Evolutionary conservation across 2,329 filamentous ascomycete genomes (phyloP).

Genomic region (Lecanoromycetidae sp.): DNA sequence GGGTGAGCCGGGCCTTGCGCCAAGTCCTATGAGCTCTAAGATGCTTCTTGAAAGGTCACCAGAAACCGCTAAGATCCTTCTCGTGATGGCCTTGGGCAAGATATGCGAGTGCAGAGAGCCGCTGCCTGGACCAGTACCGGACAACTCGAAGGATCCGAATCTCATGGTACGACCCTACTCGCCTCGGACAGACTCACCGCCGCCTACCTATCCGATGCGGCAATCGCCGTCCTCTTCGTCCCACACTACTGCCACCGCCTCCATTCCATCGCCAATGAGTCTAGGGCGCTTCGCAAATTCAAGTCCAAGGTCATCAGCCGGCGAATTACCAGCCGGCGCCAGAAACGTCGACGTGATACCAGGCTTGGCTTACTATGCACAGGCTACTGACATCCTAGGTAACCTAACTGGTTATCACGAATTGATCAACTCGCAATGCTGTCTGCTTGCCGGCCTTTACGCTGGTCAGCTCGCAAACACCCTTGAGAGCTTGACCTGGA

Average conservation of each 20-base stretch:
- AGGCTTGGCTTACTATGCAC: slow-evolving; percentile 78
- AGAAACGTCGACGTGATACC: slow-evolving; percentile 77
- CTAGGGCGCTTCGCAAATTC: slow-evolving; percentile 41
- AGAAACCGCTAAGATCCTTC: slow-evolving; percentile 66
- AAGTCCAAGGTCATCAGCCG: slow-evolving; percentile 36
- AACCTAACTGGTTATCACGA: slow-evolving; percentile 67
- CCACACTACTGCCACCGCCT: slow-evolving; percentile 9
- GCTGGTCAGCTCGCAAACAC: slow-evolving; percentile 78
- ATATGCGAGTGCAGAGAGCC: slow-evolving; percentile 50
- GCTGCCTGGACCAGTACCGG: slow-evolving; percentile 44
- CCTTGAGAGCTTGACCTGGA: slow-evolving; percentile 70
- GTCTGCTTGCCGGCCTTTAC: slow-evolving; percentile 75
- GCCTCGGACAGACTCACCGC: slow-evolving; percentile 15
- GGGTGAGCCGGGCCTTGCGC: slow-evolving; percentile 19
- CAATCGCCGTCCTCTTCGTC: slow-evolving; percentile 29
- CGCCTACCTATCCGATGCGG: slow-evolving; percentile 12
- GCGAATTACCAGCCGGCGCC: slow-evolving; percentile 40
- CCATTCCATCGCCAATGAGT: slow-evolving; percentile 27
- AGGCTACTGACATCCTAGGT: slow-evolving; percentile 75
- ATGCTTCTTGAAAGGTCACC: slow-evolving; percentile 45
- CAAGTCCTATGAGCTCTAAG: slow-evolving; percentile 17
- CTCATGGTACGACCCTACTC: slow-evolving; percentile 13
- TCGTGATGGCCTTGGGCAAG: slow-evolving; percentile 76
- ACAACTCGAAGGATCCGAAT: slow-evolving; percentile 5
- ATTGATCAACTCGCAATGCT: slow-evolving; percentile 72